Base-by-base conservation (phyloP, 2,329 filamentous ascomycete genomes). In the Trichoderma arundinaceum region DNA sequence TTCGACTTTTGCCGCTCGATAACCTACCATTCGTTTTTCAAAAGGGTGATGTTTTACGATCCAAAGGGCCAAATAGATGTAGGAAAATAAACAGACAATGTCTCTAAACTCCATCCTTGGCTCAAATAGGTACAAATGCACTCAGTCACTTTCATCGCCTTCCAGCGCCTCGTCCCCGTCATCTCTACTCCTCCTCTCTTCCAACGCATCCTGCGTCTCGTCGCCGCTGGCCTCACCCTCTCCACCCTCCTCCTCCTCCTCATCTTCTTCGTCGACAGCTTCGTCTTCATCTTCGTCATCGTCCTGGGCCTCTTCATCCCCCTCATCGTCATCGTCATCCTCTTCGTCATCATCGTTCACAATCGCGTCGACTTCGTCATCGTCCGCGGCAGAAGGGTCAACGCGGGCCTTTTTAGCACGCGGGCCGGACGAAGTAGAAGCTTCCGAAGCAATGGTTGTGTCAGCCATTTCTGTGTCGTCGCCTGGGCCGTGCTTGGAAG, bases 161-260 rank as follows among this genome's bases (percentile, higher is more conserved):
- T 88, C 87, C 66, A 89, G 75, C 12, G 86, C 88, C 69, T 90
- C 88, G 65, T 89, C 87, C 32, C 9, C 46, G 32, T 81, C 80
- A 4, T 82, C 82, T 32, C 79, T 79, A 17, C 79, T 78, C 61
- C 81, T 73, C 39, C 81, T 81, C 53, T 84, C 83, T 35, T 84
- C 84, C 9, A 80, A 78, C 4, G 81, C 81, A 58, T 86, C 84
- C 46, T 86, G 83, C 51, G 84, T 84, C 44, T 82, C 82, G 9
- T 83, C 82, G 4, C 82, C 85, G 15, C 84, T 85, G 0, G 79
- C 83, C 9, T 83, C 81, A 0, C 82, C 83, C 15, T 78, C 79
- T 2, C 77, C 82, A 2, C 79, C 80, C 1, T 80, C 81, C 1
- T 81, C 80, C 6, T 75, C 79, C 54, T 79, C 77, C 0, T 74